phyloP scores from a whole-genome alignment of 805 yeast species.

The Yarrowia bubula region DNA sequence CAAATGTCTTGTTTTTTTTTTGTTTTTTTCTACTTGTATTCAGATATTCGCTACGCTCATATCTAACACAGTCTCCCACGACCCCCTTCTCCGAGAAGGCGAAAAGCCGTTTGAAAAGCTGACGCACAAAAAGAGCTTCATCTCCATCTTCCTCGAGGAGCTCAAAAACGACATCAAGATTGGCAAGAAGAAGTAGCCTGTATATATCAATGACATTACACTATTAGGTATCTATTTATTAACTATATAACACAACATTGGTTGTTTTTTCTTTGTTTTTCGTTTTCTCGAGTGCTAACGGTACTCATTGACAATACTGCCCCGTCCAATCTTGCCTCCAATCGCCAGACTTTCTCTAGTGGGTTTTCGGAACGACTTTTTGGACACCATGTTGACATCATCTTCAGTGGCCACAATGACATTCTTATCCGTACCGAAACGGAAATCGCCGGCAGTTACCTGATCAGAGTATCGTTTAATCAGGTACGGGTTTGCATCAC shows the following conservation, averaged over 20 bases:
- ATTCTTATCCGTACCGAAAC: constrained; percentile 65
- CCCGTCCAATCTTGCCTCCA: background rate
- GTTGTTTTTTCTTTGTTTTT: background rate
- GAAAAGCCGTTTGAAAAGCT: constrained; percentile 19
- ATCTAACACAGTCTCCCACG: constrained; percentile 22
- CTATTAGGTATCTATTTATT: background rate
- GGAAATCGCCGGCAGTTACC: constrained; percentile 76
- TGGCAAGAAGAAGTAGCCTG: constrained; percentile 17
- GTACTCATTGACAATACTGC: constrained; percentile 1
- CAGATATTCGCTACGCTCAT: background rate
- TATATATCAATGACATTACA: background rate
- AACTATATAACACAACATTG: background rate
- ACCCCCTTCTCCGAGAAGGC: constrained; percentile 18
- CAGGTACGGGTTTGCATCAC: constrained; percentile 55
- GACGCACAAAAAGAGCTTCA: constrained; percentile 17
- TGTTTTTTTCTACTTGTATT: too few species aligned
- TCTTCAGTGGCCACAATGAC: constrained; percentile 72
- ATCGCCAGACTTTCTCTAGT: constrained; percentile 47
- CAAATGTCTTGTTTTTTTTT: too few species aligned
- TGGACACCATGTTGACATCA: constrained; percentile 70
- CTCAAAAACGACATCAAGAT: constrained; percentile 15
- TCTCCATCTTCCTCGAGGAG: constrained; percentile 20
- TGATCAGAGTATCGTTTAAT: constrained; percentile 60
- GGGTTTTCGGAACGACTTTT: constrained; percentile 58
- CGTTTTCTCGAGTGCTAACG: background rate